Evolutionary conservation across 2,329 filamentous ascomycete genomes (phyloP).

Genomic region (Fusarium bulbicola): DNA sequence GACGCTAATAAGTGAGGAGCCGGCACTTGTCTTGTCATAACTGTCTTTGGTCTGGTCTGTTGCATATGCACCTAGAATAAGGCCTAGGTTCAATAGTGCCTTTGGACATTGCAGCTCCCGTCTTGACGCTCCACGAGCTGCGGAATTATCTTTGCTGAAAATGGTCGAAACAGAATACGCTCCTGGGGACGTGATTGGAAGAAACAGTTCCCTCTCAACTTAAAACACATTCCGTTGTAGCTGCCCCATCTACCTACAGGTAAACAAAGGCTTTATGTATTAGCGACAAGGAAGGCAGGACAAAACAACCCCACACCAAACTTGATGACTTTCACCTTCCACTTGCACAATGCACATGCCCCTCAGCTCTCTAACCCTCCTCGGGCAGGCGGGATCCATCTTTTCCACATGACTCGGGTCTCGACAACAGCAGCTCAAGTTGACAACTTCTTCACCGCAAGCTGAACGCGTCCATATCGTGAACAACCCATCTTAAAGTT

Average conservation of each 20-base stretch:
- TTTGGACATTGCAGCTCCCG: background rate
- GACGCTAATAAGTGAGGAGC: constrained; percentile 11
- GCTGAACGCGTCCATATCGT: background rate
- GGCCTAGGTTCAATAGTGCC: background rate
- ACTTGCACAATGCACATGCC: background rate
- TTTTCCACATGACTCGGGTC: constrained; percentile 5
- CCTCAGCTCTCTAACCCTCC: constrained; percentile 7
- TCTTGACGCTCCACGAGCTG: background rate
- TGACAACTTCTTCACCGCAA: constrained; percentile 11
- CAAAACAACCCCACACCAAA: background rate
- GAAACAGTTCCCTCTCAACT: background rate
- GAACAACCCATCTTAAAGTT: background rate
- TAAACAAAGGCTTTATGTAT: background rate
- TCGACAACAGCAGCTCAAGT: background rate
- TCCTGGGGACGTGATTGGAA: background rate
- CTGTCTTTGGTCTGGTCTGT: background rate
- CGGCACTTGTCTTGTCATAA: background rate
- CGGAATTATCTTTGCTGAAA: background rate
- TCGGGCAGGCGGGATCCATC: constrained; percentile 7
- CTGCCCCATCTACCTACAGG: background rate
- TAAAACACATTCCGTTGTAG: background rate
- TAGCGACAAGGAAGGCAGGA: background rate
- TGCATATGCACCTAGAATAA: background rate
- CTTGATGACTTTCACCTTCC: background rate
- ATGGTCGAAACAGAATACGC: background rate